Evolutionary conservation across 2,329 filamentous ascomycete species (phyloP).

Genomic region (Drechslerella stenobrocha): DNA sequence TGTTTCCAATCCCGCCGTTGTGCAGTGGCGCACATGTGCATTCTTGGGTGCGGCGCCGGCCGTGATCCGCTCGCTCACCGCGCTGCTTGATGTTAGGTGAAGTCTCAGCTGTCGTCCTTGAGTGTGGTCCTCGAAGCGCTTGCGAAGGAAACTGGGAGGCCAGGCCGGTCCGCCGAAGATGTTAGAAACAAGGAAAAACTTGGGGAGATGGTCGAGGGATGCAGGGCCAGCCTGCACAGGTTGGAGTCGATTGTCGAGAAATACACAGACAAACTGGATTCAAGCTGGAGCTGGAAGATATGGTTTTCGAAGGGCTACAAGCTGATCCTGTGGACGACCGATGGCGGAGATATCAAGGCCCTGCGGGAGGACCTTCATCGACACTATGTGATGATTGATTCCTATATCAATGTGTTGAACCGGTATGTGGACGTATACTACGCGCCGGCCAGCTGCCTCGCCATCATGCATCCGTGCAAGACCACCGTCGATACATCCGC

Average conservation of each 20-base stretch:
- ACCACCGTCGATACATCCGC: neutral
- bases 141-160: constrained; percentile 33
- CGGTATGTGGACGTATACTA: constrained; percentile 5
- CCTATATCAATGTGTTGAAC: constrained; percentile 43
- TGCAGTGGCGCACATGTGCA: neutral
- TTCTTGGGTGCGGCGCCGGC: no score
- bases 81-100: constrained; percentile 9
- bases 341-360: constrained; percentile 36
- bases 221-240: constrained; percentile 25
- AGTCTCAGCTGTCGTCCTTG: constrained; percentile 39
- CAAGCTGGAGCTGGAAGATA: constrained; percentile 47
- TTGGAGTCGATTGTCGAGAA: constrained; percentile 45
- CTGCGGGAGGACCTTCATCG: constrained; percentile 38
- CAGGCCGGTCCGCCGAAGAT: constrained; percentile 33
- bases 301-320: constrained; percentile 48
- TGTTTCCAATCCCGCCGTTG: neutral
- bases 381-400: constrained; percentile 40
- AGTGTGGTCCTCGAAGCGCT: constrained; percentile 35
- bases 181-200: constrained; percentile 32
- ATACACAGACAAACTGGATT: constrained; percentile 46
- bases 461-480: no score
- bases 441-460: neutral
- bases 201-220: constrained; percentile 44
- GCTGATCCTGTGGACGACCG: constrained; percentile 40
- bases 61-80: neutral